These are phyloP conservation scores for Seminavis robusta DNA, from an alignment of 108 stramenopile genomes.

Conservation along the genomic window DNA sequence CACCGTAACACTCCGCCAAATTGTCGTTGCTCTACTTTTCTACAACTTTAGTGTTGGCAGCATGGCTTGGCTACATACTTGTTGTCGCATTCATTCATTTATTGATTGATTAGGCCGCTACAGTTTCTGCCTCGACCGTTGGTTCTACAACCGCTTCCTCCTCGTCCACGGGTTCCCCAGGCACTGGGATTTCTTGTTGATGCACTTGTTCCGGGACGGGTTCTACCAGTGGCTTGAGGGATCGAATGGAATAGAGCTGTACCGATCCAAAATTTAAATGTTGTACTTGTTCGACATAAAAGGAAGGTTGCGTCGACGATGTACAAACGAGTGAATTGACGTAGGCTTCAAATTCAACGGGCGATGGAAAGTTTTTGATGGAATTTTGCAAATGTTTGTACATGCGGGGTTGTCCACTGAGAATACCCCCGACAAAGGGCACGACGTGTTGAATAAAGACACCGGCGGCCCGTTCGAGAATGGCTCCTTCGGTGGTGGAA, in stretches of 20 bases:
- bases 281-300: conserved; percentile 48
- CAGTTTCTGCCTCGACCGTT: no score
- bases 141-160: background rate
- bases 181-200: background rate
- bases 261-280: conserved; percentile 83
- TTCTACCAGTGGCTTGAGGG: background rate
- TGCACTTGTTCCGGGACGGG: background rate
- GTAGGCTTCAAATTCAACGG: conserved; percentile 49
- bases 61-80: no score
- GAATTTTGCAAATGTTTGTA: conserved; percentile 84
- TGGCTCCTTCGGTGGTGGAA: conserved; percentile 28
- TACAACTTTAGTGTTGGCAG: no score
- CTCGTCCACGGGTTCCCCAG: background rate
- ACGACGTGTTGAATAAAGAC: conserved; percentile 74
- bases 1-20: no score
- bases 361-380: conserved; percentile 78
- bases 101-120: no score
- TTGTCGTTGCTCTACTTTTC: no score
- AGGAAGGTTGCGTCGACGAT: conserved; percentile 25
- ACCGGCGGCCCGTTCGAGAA: conserved; percentile 55
- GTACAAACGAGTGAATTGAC: conserved; percentile 54
- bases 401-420: conserved; percentile 69
- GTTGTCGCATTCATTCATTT: no score
- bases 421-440: conserved; percentile 66
- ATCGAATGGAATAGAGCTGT: conserved; percentile 55